Base-by-base conservation (phyloP, 768 basidiomycete species). In the Clavaria fumosa region DNA sequence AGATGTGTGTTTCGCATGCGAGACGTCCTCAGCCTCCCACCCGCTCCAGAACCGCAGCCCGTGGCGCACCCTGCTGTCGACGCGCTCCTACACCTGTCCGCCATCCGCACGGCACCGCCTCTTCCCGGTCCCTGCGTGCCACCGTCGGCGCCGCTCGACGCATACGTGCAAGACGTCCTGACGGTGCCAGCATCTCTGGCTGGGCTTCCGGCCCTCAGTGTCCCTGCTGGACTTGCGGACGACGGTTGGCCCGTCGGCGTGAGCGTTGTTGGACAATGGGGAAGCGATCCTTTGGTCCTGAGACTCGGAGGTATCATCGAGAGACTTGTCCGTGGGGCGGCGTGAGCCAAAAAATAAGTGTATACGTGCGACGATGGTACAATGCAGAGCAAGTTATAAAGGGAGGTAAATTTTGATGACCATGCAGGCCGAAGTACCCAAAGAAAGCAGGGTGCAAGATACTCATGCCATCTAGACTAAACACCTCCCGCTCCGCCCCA, bases 101-200 rank as follows among this genome's bases (percentile, higher is more conserved):
- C 86, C 1, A 86, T 93, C 26, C 68, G 72, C n/a, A 78, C 78
- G 0, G 93, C 93, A 0, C 90, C 90, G 0, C 56, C 37, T 2
- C 34, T 46, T 7, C 5, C 31, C 5, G 31, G 36, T 18, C 33
- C 43, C 10, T 19, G 5, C n/a, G 14, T 28, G 20, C 30, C n/a
- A 14, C 22, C 30, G 6, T 10, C 31, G 17, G 33, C 44, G 10
- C 48, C 50, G 14, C 47, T 78, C 34, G 64, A 67, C 31, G 63
- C 72, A 22, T 97, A 97, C 50, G 69, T 84, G 6, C 91, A 97
- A 50, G 91, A 97, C 44, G 72, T 93, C 4, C 60, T 97, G 43
- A 93, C 89, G 0, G 85, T 91, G 0, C 89, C 90, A 0, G 90
- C 89, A 4, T 89, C 84, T 1, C 60, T 99, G 23, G 90, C 85